phyloP scores from a whole-genome alignment of 2,329 filamentous ascomycete genomes.

The Calonectria naviculata region DNA sequence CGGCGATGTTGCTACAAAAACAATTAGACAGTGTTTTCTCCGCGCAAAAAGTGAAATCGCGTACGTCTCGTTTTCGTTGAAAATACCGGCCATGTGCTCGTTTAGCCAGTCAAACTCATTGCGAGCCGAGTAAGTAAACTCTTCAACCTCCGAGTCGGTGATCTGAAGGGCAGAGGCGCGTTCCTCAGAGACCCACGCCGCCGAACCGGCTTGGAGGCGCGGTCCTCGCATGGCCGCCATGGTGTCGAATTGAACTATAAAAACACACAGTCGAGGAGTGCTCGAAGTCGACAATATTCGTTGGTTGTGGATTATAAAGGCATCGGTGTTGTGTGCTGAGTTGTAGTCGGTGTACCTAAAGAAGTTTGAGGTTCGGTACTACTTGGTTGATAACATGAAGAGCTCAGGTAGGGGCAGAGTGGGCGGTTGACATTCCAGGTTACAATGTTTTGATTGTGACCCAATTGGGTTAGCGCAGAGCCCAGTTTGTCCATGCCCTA shows the following conservation, averaged over 20 bases:
- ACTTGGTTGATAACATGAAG: slow-evolving; percentile 29
- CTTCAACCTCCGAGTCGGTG: slow-evolving; percentile 85
- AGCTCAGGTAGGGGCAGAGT: slow-evolving; percentile 28
- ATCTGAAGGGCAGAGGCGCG: slow-evolving; percentile 81
- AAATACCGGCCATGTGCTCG: slow-evolving; percentile 97
- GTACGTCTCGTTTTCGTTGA: slow-evolving; percentile 87
- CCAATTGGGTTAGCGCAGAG: slow-evolving; percentile 47
- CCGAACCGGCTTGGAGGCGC: slow-evolving; percentile 80
- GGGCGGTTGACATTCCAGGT: slow-evolving; percentile 36
- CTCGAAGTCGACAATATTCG: slow-evolving; percentile 29
- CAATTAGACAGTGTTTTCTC: slow-evolving; percentile 24
- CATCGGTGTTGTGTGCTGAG: slow-evolving; percentile 30
- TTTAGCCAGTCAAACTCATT: slow-evolving; percentile 99
- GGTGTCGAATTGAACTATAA: slow-evolving; percentile 30
- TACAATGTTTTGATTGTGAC: slow-evolving; percentile 53
- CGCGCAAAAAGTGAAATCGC: slow-evolving; percentile 20
- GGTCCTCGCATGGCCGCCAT: slow-evolving; percentile 63
- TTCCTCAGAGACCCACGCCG: slow-evolving; percentile 88
- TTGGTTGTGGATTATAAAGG: slow-evolving; percentile 33
- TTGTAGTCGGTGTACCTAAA: slow-evolving; percentile 24
- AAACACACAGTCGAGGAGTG: slow-evolving; percentile 16
- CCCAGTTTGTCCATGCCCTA: slow-evolving; percentile 14
- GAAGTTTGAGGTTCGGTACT: slow-evolving; percentile 27
- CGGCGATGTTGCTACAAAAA: slow-evolving; percentile 79
- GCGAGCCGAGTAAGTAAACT: slow-evolving; percentile 90